Percentiles rank a stretch among this genome's conserved stretches.
These are phyloP conservation scores for Hypoxylon sp. DNA, from an alignment of 2,329 filamentous ascomycete genomes.

Conservation along the genomic window DNA sequence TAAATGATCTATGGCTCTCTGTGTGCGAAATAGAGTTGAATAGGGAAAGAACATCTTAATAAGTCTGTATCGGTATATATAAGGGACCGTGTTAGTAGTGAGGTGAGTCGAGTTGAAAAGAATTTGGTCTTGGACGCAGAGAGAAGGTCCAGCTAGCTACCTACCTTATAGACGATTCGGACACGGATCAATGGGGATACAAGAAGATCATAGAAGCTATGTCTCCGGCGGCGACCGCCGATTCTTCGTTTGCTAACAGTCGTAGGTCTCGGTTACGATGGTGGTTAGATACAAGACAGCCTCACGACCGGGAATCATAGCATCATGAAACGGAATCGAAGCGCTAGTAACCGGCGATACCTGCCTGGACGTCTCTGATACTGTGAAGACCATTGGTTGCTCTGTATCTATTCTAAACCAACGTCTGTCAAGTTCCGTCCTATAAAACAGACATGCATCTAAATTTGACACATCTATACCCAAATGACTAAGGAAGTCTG, in stretches of 20 bases:
- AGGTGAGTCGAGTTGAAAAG: neutral
- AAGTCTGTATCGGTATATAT: neutral
- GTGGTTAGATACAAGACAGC: neutral
- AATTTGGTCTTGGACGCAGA: neutral
- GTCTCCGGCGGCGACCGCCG: neutral
- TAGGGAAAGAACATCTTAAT: neutral
- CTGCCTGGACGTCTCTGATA: neutral
- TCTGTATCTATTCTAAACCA: slow-evolving; percentile 13
- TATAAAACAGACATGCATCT: slow-evolving; percentile 1
- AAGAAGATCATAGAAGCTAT: neutral
- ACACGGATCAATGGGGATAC: neutral
- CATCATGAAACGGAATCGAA: slow-evolving; percentile 7
- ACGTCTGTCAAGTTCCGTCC: slow-evolving; percentile 9
- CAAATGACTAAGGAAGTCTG: neutral
- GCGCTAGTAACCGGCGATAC: slow-evolving; percentile 10
- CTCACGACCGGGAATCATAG: slow-evolving; percentile 1
- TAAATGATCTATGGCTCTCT: no score
- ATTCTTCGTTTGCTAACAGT: neutral
- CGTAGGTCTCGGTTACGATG: neutral
- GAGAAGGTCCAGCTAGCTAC: neutral
- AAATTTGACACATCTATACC: slow-evolving; percentile 17
- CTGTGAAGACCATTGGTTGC: slow-evolving; percentile 11
- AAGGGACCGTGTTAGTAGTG: neutral
- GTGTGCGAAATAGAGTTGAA: no score
- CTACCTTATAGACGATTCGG: neutral